Percentiles rank a stretch among this genome's conserved stretches.
Conservation (phyloP, 768 basidiomycete genomes). For the Lactarius pseudohatsudake region DNA sequence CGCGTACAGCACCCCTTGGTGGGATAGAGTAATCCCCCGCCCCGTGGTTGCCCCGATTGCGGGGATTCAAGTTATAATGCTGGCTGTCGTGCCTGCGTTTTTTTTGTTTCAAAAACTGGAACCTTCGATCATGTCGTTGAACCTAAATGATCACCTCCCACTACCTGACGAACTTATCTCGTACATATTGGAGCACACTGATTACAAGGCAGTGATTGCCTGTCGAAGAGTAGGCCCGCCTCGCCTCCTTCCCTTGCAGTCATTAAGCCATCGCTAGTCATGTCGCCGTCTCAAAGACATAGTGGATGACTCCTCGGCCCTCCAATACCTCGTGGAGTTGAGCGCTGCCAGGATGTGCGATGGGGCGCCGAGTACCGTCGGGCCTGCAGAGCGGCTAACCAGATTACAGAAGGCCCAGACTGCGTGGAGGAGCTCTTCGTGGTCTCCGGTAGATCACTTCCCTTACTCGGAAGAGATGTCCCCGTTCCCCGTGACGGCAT, state of each 20-base stretch:
- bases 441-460: slow-evolving; percentile 5
- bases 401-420: not conserved
- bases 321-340: slow-evolving; percentile 11
- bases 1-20: too few species aligned
- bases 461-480: not conserved
- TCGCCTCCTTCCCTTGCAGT: not conserved
- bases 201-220: slow-evolving; percentile 16
- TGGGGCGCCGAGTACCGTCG: not conserved
- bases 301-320: slow-evolving; percentile 2
- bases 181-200: slow-evolving; percentile 1
- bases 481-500: not conserved
- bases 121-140: not conserved
- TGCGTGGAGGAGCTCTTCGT: slow-evolving; percentile 8
- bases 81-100: not conserved
- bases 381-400: not conserved
- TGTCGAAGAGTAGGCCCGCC: slow-evolving; percentile 12
- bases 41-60: not conserved
- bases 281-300: slow-evolving; percentile 12
- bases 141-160: not conserved
- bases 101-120: not conserved
- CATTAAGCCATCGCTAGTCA: slow-evolving; percentile 3
- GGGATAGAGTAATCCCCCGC: slow-evolving; percentile 3
- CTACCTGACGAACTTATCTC: slow-evolving; percentile 13
- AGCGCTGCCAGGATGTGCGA: slow-evolving; percentile 11
- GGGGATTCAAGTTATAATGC: slow-evolving; percentile 4